Base-by-base conservation (phyloP, 441 rosid species). In the Gossypium laxum region DNA sequence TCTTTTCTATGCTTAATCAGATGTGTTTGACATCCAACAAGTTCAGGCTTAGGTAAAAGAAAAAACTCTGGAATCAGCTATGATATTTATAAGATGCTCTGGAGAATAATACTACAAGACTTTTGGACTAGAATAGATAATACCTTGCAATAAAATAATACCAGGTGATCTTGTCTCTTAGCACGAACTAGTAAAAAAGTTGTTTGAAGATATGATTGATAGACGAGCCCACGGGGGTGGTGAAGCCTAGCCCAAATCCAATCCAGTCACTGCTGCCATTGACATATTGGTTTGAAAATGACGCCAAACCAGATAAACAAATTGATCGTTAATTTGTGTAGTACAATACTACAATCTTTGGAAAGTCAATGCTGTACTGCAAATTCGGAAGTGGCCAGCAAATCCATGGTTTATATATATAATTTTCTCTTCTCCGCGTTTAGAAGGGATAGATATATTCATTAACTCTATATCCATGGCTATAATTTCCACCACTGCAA, bases 341-440 rank as follows among this genome's bases (percentile, higher is more conserved):
- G 82, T 73, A 76, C 84, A 79, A 66, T 52, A 28, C 32, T 47
- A 71, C 57, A 47, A 30, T 14, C 30, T 47, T 2, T 3, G 2
- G 5, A 51, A 82, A 77, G 87, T 76, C 81, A 82, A 80, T 45
- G 5, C 71, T 82, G 89, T 82, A 82, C 82, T 77, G 71, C 82
- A 58, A 12, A 43, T 15, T 11, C 11, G 48, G 57, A 70, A 12
- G 11, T 12, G 0, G 6, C 21, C 10, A 19, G 45, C 67, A 70
- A 26, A 38, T 61, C 22, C 34, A 10, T 10, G 2, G 12, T 2
- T 3, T 3, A 10, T 19, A 55, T 71, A 7, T 15, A 4, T 11
- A 11, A 12, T 41, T 45, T 28, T 32, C 50, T 24, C 26, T n/a
- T 0, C 32, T 32, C 32, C 38, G 5, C 17, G 11, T 10, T 4